Evolutionary conservation across 2,329 filamentous ascomycete genomes (phyloP), one percentile per base, ranked within the genome.

Genomic region (Alternaria sp.): DNA sequence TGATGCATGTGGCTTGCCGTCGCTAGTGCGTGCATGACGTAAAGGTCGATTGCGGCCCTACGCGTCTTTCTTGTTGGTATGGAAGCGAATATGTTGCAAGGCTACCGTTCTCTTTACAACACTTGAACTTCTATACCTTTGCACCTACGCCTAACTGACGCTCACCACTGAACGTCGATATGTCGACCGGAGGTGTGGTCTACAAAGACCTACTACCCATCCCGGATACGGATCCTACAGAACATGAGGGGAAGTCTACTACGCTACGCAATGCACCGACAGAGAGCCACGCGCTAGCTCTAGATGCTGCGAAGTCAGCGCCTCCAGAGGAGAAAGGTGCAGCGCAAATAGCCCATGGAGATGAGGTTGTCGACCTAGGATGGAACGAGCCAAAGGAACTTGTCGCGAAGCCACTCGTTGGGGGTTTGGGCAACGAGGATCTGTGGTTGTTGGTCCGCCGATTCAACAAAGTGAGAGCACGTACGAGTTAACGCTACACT

Each of bases 401-500:
- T n/a, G 85, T 90, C 34, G 79, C 85, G 0, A 80, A 79, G 28
- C 88, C 87, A 0, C 80, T 93, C 11, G 87, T 92, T 0, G 87
- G 89, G 1, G 89, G 90, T 0, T 75, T 93, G 60, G 82, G 83
- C 12, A 93, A 93, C 64, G 90, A 93, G 40, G 88, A 93, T 63
- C 78, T 93, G 0, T 93, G 90, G 89, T 81, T 91, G 50, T 80
- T 93, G 18, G 81, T 92, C 30, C 83, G 91, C 25, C 84, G 91
- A 1, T 93, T 94, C 76, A 89, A 94, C 75, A 92, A 92, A 82
- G 87, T 87, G 70, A 57, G 59, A 25, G 12, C 7, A 16, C 3
- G 8, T 40, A 10, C 9, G 1, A 34, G 7, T 12, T 18, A 30
- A 14, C 2, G 20, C 2, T 28, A 28, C 2, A 7, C 7, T 41